Base-by-base conservation (phyloP, 192 early-diverging fungal genomes). In the Oehlia diaphana region DNA sequence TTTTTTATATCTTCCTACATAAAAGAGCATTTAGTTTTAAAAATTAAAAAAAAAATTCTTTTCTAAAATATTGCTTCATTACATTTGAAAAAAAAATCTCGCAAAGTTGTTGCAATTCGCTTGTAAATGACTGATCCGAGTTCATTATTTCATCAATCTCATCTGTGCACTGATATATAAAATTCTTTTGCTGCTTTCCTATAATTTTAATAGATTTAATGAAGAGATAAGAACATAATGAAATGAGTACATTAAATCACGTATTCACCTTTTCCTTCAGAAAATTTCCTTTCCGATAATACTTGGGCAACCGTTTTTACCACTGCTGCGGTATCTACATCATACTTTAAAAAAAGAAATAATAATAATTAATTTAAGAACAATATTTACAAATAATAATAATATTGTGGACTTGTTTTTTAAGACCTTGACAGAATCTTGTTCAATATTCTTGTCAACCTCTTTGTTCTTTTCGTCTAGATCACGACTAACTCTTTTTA, bases 341-440 rank as follows among this genome's bases (percentile, higher is more conserved):
- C 73, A 21, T 39, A 19, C 73, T 73, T 13, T 33, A 16, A 67
- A 31, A 67, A 19, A 44, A 42, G 39, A 42, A 44, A 12, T 42
- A 21, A 10, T 2, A 44, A 70, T 10, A 21, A n/a, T 42, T 21
- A 70, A 37, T 69, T 9, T 69, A 37, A 69, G 26, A 42, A 8
- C 39, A 42, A 47, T 47, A 47, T 12, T 47, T 21, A 70, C 19
- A 44, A 19, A 31, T 31, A 70, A 9, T 21, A 7, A 70, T 9
- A 44, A 44, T 70, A 42, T 47, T 6, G 1, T 10, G 8, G 5
- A 72, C 23, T n/a, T 12, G 44, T 49, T n/a, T 49, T n/a, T 10
- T 66, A 49, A 49, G 53, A 79, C 77, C 68, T 62, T 79, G 16
- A 79, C 13, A 10, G 77, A 79, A 26, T 70, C 77, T 28, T 71